Conservation (phyloP, 768 basidiomycete species). For the Sistotremastrum niveocremeum region DNA sequence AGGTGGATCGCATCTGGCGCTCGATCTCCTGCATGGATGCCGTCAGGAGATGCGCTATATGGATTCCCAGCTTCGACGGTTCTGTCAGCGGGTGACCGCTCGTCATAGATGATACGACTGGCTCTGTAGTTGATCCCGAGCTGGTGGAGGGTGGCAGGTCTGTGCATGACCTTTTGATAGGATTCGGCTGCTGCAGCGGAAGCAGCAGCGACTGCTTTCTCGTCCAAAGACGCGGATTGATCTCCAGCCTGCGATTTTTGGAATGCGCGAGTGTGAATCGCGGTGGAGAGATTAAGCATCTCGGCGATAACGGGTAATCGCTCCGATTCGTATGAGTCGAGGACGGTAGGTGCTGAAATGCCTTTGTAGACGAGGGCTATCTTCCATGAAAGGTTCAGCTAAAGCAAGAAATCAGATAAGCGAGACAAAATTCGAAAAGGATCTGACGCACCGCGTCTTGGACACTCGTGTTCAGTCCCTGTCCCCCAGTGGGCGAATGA, state of each 20-base stretch:
- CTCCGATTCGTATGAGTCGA: conserved; percentile 29
- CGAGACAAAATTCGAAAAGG: not conserved
- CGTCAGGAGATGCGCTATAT: conserved; percentile 10
- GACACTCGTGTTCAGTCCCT: conserved; percentile 25
- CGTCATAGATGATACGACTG: conserved; percentile 35
- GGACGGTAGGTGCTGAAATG: conserved; percentile 20
- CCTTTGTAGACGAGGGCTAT: conserved; percentile 27
- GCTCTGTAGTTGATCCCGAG: conserved; percentile 42
- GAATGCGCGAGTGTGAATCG: conserved; percentile 12
- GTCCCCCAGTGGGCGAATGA: conserved; percentile 31
- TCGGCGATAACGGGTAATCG: conserved; percentile 32
- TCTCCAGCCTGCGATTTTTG: conserved; percentile 1
- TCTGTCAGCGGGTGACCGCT: conserved; percentile 13
- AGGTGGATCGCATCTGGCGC: conserved; percentile 31
- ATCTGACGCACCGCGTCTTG: conserved; percentile 24
- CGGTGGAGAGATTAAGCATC: conserved; percentile 29
- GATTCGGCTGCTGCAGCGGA: no score
- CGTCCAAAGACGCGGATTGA: not conserved
- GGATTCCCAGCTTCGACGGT: conserved; percentile 1
- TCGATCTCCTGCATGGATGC: conserved; percentile 29
- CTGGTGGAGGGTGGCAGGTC: conserved; percentile 16
- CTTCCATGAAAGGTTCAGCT: conserved; percentile 35
- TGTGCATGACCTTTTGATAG: no score
- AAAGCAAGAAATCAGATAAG: not conserved
- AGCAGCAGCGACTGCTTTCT: no score